Conservation (phyloP, 108 stramenopile species). For the Nitzschia inconspicua region DNA sequence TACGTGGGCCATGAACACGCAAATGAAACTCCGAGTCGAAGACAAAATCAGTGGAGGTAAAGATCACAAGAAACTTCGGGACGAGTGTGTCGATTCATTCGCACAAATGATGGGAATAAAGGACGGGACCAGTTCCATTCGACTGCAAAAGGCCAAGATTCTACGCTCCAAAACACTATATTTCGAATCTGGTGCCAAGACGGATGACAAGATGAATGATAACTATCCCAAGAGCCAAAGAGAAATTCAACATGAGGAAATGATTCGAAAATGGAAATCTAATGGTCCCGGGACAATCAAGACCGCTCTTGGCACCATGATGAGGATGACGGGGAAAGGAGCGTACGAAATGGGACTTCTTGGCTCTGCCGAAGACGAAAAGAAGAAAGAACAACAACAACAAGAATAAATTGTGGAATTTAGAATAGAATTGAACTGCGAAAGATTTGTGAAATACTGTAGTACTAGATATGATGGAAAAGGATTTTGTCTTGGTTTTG, state of each 20-base stretch:
- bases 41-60: constrained; percentile 41
- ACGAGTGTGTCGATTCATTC: constrained; percentile 72
- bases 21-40: constrained; percentile 60
- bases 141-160: constrained; percentile 7
- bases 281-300: too few relatives aligned
- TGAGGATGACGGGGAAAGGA: too few relatives aligned
- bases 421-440: too few relatives aligned
- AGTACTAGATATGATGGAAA: too few relatives aligned
- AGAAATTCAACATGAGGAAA: constrained; percentile 8
- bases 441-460: too few relatives aligned
- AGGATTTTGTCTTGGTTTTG: too few relatives aligned
- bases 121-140: constrained; percentile 15
- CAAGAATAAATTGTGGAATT: too few relatives aligned
- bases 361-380: too few relatives aligned
- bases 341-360: too few relatives aligned
- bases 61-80: constrained; percentile 61
- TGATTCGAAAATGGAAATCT: not conserved
- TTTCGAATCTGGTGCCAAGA: constrained; percentile 18
- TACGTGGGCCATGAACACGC: constrained; percentile 63
- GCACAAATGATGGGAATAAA: constrained; percentile 60
- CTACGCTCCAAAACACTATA: not conserved
- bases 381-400: too few relatives aligned
- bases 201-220: constrained; percentile 5
- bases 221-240: constrained; percentile 18
- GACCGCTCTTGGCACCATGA: too few relatives aligned